Percentiles rank a stretch among this genome's conserved stretches.
Conservation (phyloP, 2,329 filamentous ascomycete genomes). For the Botryotinia narcissicola region DNA sequence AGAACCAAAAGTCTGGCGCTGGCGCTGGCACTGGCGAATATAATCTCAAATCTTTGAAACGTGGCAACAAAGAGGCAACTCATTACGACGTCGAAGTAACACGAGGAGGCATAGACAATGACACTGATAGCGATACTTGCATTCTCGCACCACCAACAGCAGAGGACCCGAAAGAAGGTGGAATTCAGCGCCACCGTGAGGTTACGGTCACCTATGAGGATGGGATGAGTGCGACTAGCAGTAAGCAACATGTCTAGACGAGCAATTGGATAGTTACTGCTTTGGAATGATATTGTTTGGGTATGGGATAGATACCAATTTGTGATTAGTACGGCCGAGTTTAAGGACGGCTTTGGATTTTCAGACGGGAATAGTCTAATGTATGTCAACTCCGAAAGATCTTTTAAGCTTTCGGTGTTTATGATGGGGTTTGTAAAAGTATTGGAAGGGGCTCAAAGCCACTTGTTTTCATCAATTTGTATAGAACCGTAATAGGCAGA, state of each 20-base stretch:
- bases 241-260: slow-evolving; percentile 9
- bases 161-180: neutral
- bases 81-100: neutral
- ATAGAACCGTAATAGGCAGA: neutral
- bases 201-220: slow-evolving; percentile 9
- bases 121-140: slow-evolving; percentile 13
- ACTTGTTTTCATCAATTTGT: neutral
- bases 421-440: neutral
- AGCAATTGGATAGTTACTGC: neutral
- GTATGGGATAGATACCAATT: neutral
- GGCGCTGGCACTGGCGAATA: neutral
- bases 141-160: neutral
- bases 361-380: neutral
- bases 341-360: too few relatives aligned
- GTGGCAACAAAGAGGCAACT: neutral
- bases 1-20: neutral
- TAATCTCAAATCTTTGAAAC: neutral
- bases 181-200: slow-evolving; percentile 1
- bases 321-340: neutral
- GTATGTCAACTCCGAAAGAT: neutral
- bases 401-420: neutral
- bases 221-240: neutral
- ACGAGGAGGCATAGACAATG: neutral
- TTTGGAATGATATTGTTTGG: neutral
- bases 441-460: neutral